Base-by-base conservation (phyloP, 768 basidiomycete genomes). In the Termitomyces eurrhizus region DNA sequence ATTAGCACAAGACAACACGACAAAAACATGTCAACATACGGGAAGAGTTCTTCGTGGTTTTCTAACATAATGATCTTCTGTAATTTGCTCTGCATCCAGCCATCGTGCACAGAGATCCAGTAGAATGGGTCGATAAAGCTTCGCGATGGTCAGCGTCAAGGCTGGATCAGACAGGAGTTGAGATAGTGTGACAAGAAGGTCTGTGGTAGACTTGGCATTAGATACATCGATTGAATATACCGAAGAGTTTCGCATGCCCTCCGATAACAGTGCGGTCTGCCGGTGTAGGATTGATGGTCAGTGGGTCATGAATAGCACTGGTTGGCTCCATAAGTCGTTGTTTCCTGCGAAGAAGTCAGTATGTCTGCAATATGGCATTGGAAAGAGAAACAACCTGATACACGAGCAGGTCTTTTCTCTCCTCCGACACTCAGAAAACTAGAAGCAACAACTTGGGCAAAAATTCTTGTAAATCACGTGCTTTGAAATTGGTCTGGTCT, bases 21-120 rank as follows among this genome's bases (percentile, higher is more conserved):
- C 8, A 62, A 62, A 45, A 45, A 51, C 52, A 48, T 48, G 54
- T 48, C 33, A 52, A 36, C 90, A 61, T 67, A 93, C 88, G 84
- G 84, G 67, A 79, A 92, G 42, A 91, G 73, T 69, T 92, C 89
- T 67, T 85, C 82, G 64, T 90, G 86, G 36, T 81, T 76, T 75
- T 89, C 86, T 32, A 91, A 67, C 57, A 92, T 73, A 60, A 83
- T 82, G 79, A 42, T 83, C 80, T 57, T 84, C 80, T 37, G 80
- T 68, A 60, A 78, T 74, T 45, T 80, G 72, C 39, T 77, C 66
- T n/a, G 78, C 74, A n/a, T 87, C 76, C 44, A 95, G 69, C 93
- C 93, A 97, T 67, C 90, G 74, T 4, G 90, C 90, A 67, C 87
- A 88, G 29, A 98, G 74, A 71, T 96, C 91, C 32, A 89, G 66